These are phyloP conservation scores for Pulveroboletus ravenelii DNA, from an alignment of 768 basidiomycete species.

Conservation along the genomic window DNA sequence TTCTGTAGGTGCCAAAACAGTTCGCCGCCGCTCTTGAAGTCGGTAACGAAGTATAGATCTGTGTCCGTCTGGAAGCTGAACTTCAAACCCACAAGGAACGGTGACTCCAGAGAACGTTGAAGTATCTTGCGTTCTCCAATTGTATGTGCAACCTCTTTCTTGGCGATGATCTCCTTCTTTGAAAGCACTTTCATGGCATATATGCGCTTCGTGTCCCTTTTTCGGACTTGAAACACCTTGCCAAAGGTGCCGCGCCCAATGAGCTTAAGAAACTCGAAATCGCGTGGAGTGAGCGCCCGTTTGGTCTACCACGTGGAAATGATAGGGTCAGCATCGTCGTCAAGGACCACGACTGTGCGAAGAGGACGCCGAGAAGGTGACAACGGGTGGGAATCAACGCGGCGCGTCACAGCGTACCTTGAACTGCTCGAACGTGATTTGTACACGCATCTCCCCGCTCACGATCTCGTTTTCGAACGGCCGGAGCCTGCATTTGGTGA, in stretches of 20 bases:
- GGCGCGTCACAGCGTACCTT: constrained; percentile 48
- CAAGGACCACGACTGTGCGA: constrained; percentile 23
- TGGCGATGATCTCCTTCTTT: constrained; percentile 98
- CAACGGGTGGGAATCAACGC: constrained; percentile 22
- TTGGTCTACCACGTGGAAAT: constrained; percentile 54
- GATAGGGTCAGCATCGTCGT: constrained; percentile 14
- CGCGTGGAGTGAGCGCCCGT: constrained; percentile 83
- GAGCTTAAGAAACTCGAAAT: constrained; percentile 98
- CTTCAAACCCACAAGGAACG: constrained; percentile 97
- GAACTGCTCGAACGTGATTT: constrained; percentile 88
- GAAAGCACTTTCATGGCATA: constrained; percentile 99
- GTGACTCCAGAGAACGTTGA: constrained; percentile 86
- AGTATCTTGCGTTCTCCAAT: constrained; percentile 99
- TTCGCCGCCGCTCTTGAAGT: constrained; percentile 98
- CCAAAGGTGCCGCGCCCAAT: constrained; percentile 99
- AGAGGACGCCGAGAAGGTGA: constrained; percentile 21
- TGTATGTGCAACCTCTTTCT: constrained; percentile 99
- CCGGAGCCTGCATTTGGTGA: constrained; percentile 46
- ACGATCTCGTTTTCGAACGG: constrained; percentile 78
- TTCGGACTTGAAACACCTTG: constrained; percentile 98
- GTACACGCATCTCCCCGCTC: constrained; percentile 90
- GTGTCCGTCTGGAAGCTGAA: constrained; percentile 97
- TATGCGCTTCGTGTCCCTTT: constrained; percentile 95
- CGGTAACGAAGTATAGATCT: constrained; percentile 94
- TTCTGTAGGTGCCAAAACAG: constrained; percentile 98